Evolutionary conservation across 257 asterid species (phyloP), one percentile per base, ranked within the genome.

Genomic region (Solanum ahanhuiri): DNA sequence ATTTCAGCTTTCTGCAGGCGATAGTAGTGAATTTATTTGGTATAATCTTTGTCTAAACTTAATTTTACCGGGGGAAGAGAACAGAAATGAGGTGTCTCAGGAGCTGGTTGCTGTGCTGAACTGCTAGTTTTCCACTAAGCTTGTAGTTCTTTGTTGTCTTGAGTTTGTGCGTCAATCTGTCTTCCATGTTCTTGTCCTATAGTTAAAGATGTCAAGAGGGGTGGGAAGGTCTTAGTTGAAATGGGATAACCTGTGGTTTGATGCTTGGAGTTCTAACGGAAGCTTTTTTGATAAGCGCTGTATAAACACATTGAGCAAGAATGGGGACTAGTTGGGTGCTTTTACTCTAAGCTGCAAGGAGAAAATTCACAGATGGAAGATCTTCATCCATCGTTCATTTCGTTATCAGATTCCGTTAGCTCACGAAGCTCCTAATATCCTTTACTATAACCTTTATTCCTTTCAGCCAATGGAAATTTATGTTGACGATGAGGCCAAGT

Each of bases 391-490:
- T 92, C 93, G 88, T 91, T 93, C 94, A 91, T 93, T 93, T 91
- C 93, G 87, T 92, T 88, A 71, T 91, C 96, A 95, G 92, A 92
- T 91, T 86, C 86, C 88, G 86, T 93, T 91, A 89, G 95, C 90
- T 89, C 95, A 51, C 86, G 93, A 90, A 92, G 92, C 94, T 91
- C 94, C 98, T 96, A 96, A 96, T 95, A 92, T 90, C 91, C 93
- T 96, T 95, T 94, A 91, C 94, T 93, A 89, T 96, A 90, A 93
- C 92, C 90, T 94, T 94, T 96, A 89, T 93, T 91, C 92, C 79
- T 95, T 96, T 88, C 98, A 95, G 98, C 99, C 99, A 23, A 96
- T 96, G 99, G 99, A 96, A 93, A 96, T 96, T 86, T 96, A 96
- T 88, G 99, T 96, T 89, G 99, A 96, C 20, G 98, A 96, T n/a